Percentiles rank a stretch among this genome's conserved stretches.
These are phyloP conservation scores for Tilletia setariae DNA, from an alignment of 1,284 basidiomycete genomes.

Conservation along the genomic window DNA sequence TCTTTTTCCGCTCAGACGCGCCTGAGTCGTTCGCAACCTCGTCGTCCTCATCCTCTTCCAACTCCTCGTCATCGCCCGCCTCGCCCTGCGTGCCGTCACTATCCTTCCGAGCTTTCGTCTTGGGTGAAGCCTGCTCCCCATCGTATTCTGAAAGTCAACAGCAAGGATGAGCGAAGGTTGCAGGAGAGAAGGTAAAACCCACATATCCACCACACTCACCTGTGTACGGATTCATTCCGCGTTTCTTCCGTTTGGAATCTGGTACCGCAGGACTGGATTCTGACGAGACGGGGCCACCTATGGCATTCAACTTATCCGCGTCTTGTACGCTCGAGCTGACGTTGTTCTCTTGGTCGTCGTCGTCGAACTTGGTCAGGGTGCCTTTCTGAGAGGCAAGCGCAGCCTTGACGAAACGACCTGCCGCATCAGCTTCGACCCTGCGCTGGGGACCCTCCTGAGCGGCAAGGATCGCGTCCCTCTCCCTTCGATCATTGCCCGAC, in stretches of 20 bases:
- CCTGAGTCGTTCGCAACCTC: background rate
- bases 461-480: background rate
- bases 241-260: constrained; percentile 2
- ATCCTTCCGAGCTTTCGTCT: background rate
- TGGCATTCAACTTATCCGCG: background rate
- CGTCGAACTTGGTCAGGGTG: background rate
- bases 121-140: background rate
- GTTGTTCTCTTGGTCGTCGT: background rate
- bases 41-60: background rate
- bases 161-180: background rate
- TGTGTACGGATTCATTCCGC: constrained; percentile 4
- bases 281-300: background rate
- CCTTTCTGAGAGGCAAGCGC: constrained; percentile 4
- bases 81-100: background rate
- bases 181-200: background rate
- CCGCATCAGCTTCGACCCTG: background rate
- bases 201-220: background rate
- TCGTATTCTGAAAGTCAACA: background rate
- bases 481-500: background rate
- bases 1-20: background rate
- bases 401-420: constrained; percentile 2
- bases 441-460: background rate
- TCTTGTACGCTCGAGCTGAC: background rate
- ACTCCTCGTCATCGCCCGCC: background rate
- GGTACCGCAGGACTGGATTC: background rate